Evolutionary conservation across 1,284 basidiomycete genomes (phyloP).

Genomic region (Naganishia liquefaciens): DNA sequence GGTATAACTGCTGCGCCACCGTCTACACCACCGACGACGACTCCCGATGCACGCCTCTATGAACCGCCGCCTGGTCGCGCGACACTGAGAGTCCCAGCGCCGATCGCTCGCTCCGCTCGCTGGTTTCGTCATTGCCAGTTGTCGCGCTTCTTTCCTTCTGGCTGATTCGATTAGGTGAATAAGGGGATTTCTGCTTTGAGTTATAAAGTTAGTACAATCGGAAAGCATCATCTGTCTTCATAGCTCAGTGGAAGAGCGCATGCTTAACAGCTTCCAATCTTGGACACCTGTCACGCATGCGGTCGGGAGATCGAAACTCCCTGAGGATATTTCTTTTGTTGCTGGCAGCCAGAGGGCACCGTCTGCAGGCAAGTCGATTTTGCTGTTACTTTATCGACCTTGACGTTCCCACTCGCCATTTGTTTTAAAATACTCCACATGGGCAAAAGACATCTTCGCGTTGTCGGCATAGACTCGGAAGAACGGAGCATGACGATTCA

Average conservation of each 20-base stretch:
- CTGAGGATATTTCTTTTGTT: not conserved
- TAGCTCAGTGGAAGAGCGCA: conserved; percentile 29
- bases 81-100: not conserved
- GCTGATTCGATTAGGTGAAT: conserved; percentile 21
- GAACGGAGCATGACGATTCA: too few relatives aligned
- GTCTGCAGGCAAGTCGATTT: too few relatives aligned
- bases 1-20: not conserved
- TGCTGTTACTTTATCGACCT: too few relatives aligned
- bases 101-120: conserved; percentile 7
- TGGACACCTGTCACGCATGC: conserved; percentile 3
- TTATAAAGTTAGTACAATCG: too few relatives aligned
- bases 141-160: conserved; percentile 17
- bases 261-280: conserved; percentile 16
- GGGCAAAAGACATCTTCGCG: too few relatives aligned
- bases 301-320: conserved; percentile 23
- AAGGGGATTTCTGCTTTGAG: too few relatives aligned
- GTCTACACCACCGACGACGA: too few relatives aligned
- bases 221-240: conserved; percentile 5
- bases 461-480: too few relatives aligned
- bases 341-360: not conserved
- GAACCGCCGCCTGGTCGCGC: not conserved
- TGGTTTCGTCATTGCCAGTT: conserved; percentile 17
- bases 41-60: not conserved
- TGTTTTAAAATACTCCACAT: too few relatives aligned
- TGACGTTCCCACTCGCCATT: too few relatives aligned